Percentiles rank a stretch among this genome's conserved stretches.
Conservation (phyloP, 306 rosid species). For the Morella rubra region DNA sequence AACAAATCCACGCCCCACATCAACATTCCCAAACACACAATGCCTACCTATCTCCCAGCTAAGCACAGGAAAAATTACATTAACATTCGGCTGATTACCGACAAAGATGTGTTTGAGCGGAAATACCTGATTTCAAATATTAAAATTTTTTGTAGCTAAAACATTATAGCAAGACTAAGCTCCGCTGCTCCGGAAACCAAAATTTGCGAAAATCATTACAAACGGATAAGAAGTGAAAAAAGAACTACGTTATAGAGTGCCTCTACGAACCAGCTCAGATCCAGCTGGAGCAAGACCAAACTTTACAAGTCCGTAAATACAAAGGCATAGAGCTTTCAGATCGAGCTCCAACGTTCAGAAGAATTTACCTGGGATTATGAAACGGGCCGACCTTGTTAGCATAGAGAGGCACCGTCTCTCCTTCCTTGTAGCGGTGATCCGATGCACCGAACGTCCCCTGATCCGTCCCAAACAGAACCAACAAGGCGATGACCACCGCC, state of each 20-base stretch:
- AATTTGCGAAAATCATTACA: neutral
- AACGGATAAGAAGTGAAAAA: neutral
- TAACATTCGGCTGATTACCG: neutral
- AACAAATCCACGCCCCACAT: neutral
- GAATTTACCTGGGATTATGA: conserved; percentile 52
- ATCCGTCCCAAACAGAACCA: conserved; percentile 22
- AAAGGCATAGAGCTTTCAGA: neutral
- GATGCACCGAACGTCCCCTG: conserved; percentile 40
- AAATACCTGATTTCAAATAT: neutral
- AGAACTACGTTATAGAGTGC: neutral
- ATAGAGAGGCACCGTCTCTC: conserved; percentile 48
- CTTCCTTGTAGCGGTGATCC: conserved; percentile 46
- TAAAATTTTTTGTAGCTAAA: neutral
- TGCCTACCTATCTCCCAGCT: neutral
- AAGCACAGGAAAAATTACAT: neutral
- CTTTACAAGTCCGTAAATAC: too few species aligned
- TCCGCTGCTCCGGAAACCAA: neutral
- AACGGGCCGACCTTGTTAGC: conserved; percentile 59
- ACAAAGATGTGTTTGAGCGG: neutral
- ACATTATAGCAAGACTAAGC: neutral
- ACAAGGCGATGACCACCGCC: conserved; percentile 29
- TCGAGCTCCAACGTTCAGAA: neutral
- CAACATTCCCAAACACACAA: neutral
- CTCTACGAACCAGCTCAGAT: neutral
- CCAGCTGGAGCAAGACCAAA: neutral